Base-by-base conservation (phyloP, 2,329 filamentous ascomycete genomes). In the Chaetomium sp. region DNA sequence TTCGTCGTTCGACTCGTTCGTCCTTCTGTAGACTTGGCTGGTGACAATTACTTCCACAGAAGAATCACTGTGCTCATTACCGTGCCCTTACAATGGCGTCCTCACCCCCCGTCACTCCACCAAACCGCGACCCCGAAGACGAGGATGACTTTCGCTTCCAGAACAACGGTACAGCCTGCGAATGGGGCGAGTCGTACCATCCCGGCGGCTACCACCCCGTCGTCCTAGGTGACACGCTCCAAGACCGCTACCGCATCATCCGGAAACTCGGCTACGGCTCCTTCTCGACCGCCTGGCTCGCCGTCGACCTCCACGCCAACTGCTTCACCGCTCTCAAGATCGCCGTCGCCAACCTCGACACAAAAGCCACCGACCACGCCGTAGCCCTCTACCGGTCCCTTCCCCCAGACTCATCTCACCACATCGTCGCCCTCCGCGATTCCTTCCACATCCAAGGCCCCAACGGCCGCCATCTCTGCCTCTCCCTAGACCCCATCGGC, bases 171-270 rank as follows among this genome's bases (percentile, higher is more conserved):
- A 52, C 49, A 10, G 40, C 49, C 5, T 52, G 49, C 33, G 49
- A 52, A 52, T 52, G 49, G 49, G 49, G 40, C 32, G 49, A 44
- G 40, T 52, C 49, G n/a, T 52, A 52, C 34, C 49, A 43, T 10
- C 49, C 49, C 27, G 49, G 49, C 40, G 33, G 41, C 19, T 52
- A 52, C 49, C 49, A 44, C 27, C 40, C 40, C n/a, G 33, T 52
- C n/a, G 32, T 34, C 38, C 40, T 52, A 14, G 49, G 49, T 19
- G 49, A 44, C 40, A 35, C 37, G 14, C 40, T 52, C 40, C 33
- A 43, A 14, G 41, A 37, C 34, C 49, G 49, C 41, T 52, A 44
- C n/a, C 49, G 49, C 41, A 43, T 52, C 49, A 43, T 44, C 36
- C 49, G 49, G 38, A 52, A 52, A 35, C 49, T 52, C 4, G 49